Base-by-base conservation (phyloP, 164 flowering plant species). In the Vitis amurensis region DNA sequence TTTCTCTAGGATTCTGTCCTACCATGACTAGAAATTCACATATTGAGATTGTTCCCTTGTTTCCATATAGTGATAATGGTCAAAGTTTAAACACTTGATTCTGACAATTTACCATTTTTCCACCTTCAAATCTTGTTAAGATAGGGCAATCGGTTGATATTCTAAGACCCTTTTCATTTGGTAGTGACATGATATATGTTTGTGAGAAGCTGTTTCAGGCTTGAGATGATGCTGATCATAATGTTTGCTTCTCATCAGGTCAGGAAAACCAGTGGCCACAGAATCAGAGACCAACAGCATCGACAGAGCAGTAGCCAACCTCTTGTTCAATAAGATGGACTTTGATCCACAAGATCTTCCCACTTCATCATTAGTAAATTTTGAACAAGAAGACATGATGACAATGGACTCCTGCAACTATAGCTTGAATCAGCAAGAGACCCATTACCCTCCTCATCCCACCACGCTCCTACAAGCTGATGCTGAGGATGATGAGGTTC, bases 231-330 rank as follows among this genome's bases (percentile, higher is more conserved):
- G 11, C 52, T 12, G 59, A 60, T 19, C 16, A 49, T 50, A 9
- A 53, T 23, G 27, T 23, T 23, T 23, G 5, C 47, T 68, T 27
- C 13, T 57, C 69, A 23, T 59, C 80, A 87, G 80, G 77, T 66
- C 70, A 16, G 71, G 17, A 47, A 56, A 10, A 15, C 52, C 30
- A 14, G 55, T 51, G 12, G 57, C 55, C 16, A 31, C 11, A 49
- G 87, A 81, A 74, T 69, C 73, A 53, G 77, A 76, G 73, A 83
- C 85, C 55, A 82, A 81, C 66, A 23, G 63, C 15, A 64, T 82
- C 29, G 85, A 87, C 70, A 75, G 86, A 65, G 81, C 83, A 30
- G 68, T 84, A 31, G 87, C 82, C 8, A 76, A 74, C 51, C 83
- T 84, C 68, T 69, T 82, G 81, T 84, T 82, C 71, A 70, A 75